These are phyloP conservation scores for Pseudocercospora fijiensis DNA, from an alignment of 2,329 filamentous ascomycete species.

Conservation along the genomic window DNA sequence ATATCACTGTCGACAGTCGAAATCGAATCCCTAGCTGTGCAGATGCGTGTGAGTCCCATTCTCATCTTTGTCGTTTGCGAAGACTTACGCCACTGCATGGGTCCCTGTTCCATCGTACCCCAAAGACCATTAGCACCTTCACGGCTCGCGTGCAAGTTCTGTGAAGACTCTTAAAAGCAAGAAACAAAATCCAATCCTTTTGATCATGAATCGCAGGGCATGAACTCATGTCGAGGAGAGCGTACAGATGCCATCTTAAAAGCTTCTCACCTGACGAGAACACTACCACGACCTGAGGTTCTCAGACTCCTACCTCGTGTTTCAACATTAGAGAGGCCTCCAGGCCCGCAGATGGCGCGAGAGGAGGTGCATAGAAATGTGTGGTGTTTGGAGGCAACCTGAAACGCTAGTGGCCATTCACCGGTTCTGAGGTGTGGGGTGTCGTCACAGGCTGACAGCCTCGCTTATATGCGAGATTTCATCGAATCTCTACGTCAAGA, in stretches of 20 bases:
- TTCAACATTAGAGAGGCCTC: constrained; percentile 4
- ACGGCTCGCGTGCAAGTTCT: background rate
- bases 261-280: background rate
- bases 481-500: too few species aligned
- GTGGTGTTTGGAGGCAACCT: constrained; percentile 1
- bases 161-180: background rate
- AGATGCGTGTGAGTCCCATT: background rate
- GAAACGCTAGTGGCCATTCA: constrained; percentile 2
- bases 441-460: background rate
- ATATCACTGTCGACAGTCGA: constrained; percentile 14
- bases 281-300: background rate
- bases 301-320: constrained; percentile 1
- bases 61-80: background rate
- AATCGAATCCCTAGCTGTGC: constrained; percentile 6
- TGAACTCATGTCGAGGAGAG: background rate
- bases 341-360: background rate
- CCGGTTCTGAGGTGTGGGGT: background rate
- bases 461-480: too few species aligned
- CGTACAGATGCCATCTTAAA: background rate
- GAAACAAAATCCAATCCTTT: background rate
- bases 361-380: background rate
- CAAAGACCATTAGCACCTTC: background rate
- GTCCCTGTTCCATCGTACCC: background rate
- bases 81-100: background rate
- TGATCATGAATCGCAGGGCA: background rate